phyloP scores from a whole-genome alignment of 345 rosid genomes.

The Hevea brasiliensis region DNA sequence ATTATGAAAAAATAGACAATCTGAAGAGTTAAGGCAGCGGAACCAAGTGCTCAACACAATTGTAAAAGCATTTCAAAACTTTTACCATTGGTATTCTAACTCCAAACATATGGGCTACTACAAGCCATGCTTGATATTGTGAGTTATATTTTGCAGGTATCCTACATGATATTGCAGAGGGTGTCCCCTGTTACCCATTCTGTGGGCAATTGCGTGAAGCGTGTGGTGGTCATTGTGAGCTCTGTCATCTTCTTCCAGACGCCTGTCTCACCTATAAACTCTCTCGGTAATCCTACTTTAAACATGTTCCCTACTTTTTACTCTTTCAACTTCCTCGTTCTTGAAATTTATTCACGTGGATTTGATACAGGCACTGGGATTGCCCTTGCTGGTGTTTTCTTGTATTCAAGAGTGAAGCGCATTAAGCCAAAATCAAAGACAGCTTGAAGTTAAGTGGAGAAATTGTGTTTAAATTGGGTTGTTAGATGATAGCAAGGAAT shows the following conservation, averaged over 20 bases:
- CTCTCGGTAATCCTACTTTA: slow-evolving; percentile 55
- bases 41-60: no score
- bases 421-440: slow-evolving; percentile 82
- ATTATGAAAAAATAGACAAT: neutral
- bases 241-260: slow-evolving; percentile 86
- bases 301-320: neutral
- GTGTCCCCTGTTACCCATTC: slow-evolving; percentile 98
- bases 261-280: slow-evolving; percentile 77
- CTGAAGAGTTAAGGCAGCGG: neutral
- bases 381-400: slow-evolving; percentile 92
- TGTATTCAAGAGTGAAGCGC: slow-evolving; percentile 93
- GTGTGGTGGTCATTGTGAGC: slow-evolving; percentile 99
- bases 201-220: slow-evolving; percentile 98
- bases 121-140: neutral
- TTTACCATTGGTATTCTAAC: no score
- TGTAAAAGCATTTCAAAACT: no score
- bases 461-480: slow-evolving; percentile 8
- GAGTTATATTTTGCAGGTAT: slow-evolving; percentile 55
- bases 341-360: neutral
- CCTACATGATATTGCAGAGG: slow-evolving; percentile 91
- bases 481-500: slow-evolving; percentile 8
- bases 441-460: slow-evolving; percentile 38
- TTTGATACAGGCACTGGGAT: slow-evolving; percentile 73
- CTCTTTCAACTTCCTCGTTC: neutral
- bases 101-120: neutral